phyloP scores from a whole-genome alignment of 495 filamentous ascomycete species.

The Apiosordaria backusii region DNA sequence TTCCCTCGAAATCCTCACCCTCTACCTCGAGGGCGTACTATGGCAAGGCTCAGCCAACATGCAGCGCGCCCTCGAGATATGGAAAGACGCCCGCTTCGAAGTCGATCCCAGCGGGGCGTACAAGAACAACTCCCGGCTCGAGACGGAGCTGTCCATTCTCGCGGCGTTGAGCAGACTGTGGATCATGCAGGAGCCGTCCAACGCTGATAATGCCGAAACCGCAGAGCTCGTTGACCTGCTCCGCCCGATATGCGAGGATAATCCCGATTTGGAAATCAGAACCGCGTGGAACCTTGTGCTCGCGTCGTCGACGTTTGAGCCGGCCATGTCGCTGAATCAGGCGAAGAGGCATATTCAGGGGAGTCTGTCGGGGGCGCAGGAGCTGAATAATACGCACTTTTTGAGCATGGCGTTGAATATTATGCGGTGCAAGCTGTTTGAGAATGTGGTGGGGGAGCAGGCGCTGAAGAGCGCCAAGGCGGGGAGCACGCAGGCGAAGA shows the following conservation, averaged over 20 bases:
- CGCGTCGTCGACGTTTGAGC: conserved; percentile 59
- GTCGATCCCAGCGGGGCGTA: conserved; percentile 43
- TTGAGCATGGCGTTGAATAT: conserved; percentile 77
- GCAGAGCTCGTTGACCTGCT: conserved; percentile 60
- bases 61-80: conserved; percentile 60
- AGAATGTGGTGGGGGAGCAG: conserved; percentile 81
- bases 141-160: conserved; percentile 69
- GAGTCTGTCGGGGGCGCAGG: conserved; percentile 48
- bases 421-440: conserved; percentile 83
- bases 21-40: conserved; percentile 73
- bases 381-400: conserved; percentile 69
- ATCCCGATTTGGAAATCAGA: conserved; percentile 68
- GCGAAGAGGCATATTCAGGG: conserved; percentile 74
- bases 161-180: conserved; percentile 77
- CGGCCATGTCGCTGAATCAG: conserved; percentile 56
- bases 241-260: conserved; percentile 62
- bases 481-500: conserved; percentile 67
- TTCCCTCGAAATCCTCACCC: conserved; percentile 40
- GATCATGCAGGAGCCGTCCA: conserved; percentile 66
- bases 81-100: conserved; percentile 55
- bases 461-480: conserved; percentile 83
- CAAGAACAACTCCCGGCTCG: conserved; percentile 47
- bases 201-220: conserved; percentile 46
- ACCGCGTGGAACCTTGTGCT: conserved; percentile 76
- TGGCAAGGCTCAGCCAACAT: conserved; percentile 75